Evolutionary conservation across 1,139 yeast genomes (phyloP).

Genomic region (Kodamaea fungicola): DNA sequence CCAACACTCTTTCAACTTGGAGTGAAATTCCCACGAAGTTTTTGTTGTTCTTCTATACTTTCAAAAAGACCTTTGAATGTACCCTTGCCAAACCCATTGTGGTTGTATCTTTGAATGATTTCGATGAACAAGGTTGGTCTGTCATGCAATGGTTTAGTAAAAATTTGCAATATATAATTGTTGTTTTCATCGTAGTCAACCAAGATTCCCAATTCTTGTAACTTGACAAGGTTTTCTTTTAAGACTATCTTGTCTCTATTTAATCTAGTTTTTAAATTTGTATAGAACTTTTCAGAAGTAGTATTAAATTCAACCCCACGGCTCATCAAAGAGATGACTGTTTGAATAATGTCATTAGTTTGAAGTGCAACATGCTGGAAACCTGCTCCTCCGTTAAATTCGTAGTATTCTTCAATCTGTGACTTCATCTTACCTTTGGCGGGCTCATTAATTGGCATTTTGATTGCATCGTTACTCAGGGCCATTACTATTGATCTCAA

Average conservation of each 20-base stretch:
- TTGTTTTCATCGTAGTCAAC: slow-evolving; percentile 68
- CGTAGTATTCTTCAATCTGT: slow-evolving; percentile 80
- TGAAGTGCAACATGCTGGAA: slow-evolving; percentile 75
- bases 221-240: slow-evolving; percentile 42
- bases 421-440: slow-evolving; percentile 62
- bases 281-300: slow-evolving; percentile 57
- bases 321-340: slow-evolving; percentile 50
- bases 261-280: slow-evolving; percentile 43
- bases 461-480: slow-evolving; percentile 58
- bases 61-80: slow-evolving; percentile 80
- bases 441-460: slow-evolving; percentile 85
- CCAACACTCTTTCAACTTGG: too few species aligned
- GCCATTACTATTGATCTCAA: slow-evolving; percentile 76
- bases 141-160: slow-evolving; percentile 72
- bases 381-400: slow-evolving; percentile 75
- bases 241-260: slow-evolving; percentile 30
- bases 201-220: slow-evolving; percentile 51
- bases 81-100: slow-evolving; percentile 85
- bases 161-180: slow-evolving; percentile 73
- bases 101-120: slow-evolving; percentile 73
- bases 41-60: slow-evolving; percentile 65
- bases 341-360: slow-evolving; percentile 55
- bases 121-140: slow-evolving; percentile 81
- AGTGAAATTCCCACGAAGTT: slow-evolving; percentile 38
- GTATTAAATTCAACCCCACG: slow-evolving; percentile 71